These are phyloP conservation scores for Apiotrichum brassicae DNA, from an alignment of 1,284 basidiomycete species.

Conservation along the genomic window DNA sequence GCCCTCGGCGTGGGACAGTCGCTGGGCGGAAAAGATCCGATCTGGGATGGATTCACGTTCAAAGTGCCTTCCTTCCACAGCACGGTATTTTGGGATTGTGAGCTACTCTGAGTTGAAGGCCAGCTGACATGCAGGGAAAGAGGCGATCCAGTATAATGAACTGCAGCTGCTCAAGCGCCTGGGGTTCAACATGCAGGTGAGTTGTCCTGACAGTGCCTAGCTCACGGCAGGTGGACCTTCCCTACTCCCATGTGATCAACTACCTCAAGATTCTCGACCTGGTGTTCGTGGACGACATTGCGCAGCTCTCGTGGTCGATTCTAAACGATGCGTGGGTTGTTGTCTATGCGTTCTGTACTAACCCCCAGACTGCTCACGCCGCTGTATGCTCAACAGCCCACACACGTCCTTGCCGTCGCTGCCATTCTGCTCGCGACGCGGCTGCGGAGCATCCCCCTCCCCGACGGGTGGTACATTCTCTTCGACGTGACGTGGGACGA, in stretches of 20 bases:
- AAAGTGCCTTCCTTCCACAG: constrained; percentile 38
- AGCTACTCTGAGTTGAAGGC: neutral
- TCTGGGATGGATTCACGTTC: constrained; percentile 38
- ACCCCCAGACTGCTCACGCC: constrained; percentile 72
- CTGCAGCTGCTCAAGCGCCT: constrained; percentile 96
- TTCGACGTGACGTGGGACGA: constrained; percentile 83
- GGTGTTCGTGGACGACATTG: constrained; percentile 58
- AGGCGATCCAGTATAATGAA: constrained; percentile 80
- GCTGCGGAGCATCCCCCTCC: constrained; percentile 63
- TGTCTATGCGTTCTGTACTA: no score
- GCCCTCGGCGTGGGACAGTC: neutral
- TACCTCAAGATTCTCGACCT: constrained; percentile 87
- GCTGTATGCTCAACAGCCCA: constrained; percentile 77
- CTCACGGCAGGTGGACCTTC: constrained; percentile 85
- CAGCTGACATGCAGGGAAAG: constrained; percentile 33
- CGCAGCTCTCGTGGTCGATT: constrained; percentile 76
- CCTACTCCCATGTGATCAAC: constrained; percentile 91
- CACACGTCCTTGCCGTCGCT: constrained; percentile 80
- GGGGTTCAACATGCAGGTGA: constrained; percentile 78
- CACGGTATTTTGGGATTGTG: constrained; percentile 44
- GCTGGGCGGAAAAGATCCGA: neutral
- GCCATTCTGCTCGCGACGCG: constrained; percentile 71
- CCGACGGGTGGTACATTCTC: constrained; percentile 77
- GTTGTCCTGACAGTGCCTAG: no score
- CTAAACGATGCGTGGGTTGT: constrained; percentile 78